These are phyloP conservation scores for Aureobasidium subglaciale DNA, from an alignment of 2,329 filamentous ascomycete genomes.

Conservation along the genomic window DNA sequence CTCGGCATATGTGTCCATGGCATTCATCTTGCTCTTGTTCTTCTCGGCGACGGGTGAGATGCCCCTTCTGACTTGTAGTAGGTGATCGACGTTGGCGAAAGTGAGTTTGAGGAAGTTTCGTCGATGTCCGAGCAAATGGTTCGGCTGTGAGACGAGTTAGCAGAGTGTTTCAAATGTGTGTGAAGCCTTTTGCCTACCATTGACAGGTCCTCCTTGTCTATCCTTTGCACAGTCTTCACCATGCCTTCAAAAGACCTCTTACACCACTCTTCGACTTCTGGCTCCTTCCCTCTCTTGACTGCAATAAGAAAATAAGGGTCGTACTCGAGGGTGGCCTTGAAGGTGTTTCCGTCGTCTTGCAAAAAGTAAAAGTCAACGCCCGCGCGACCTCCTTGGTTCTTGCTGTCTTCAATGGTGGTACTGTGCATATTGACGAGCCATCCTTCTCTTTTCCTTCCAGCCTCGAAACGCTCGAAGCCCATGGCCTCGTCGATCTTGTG, in stretches of 20 bases:
- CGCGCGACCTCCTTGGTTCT: constrained; percentile 73
- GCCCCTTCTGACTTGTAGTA: constrained; percentile 75
- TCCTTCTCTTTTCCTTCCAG: constrained; percentile 74
- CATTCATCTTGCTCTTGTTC: constrained; percentile 92
- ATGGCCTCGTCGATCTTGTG: constrained; percentile 90
- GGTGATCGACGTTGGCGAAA: constrained; percentile 80
- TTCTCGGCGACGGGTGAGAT: constrained; percentile 89
- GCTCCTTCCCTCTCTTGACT: constrained; percentile 78
- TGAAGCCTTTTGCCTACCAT: constrained; percentile 18
- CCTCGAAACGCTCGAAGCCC: constrained; percentile 88
- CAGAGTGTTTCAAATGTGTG: neutral
- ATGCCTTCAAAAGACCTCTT: constrained; percentile 71
- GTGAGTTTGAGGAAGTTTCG: constrained; percentile 79
- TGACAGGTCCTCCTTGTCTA: constrained; percentile 83
- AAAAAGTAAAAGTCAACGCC: constrained; percentile 98
- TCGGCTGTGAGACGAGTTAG: constrained; percentile 46
- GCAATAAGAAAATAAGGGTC: constrained; percentile 95
- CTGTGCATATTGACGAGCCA: constrained; percentile 96
- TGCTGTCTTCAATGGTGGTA: constrained; percentile 77
- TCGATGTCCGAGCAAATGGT: constrained; percentile 86
- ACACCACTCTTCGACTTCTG: constrained; percentile 94
- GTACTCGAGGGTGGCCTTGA: constrained; percentile 94
- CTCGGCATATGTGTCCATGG: constrained; percentile 97
- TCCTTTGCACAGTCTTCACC: constrained; percentile 66
- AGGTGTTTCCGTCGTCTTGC: constrained; percentile 77